Conservation (phyloP, 768 basidiomycete species). For the Tulasnella sp. region DNA sequence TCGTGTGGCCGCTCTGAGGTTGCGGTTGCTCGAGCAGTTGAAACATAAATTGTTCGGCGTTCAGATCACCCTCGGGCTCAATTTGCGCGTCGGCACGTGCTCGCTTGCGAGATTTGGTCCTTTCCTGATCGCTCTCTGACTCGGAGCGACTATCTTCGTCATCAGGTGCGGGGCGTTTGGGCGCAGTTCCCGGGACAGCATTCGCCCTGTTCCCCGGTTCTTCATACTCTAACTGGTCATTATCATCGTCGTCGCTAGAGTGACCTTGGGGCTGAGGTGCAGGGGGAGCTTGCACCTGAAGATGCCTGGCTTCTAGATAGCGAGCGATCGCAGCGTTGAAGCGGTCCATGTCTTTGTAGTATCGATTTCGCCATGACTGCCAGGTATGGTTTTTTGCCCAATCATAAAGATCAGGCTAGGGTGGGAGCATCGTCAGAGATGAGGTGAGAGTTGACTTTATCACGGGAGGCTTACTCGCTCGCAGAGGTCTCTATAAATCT, state of each 20-base stretch:
- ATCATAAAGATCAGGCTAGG: not conserved
- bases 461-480: not conserved
- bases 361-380: slow-evolving; percentile 20
- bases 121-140: not conserved
- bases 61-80: not conserved
- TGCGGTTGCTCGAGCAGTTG: not conserved
- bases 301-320: not conserved
- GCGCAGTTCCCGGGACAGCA: not conserved
- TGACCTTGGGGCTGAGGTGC: not conserved
- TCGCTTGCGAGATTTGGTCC: not conserved
- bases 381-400: slow-evolving; percentile 8
- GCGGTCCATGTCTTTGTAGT: not conserved
- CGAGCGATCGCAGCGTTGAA: slow-evolving; percentile 5
- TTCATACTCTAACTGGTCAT: not conserved
- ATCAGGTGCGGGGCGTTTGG: not conserved
- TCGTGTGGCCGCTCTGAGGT: not conserved
- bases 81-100: not conserved
- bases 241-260: not conserved
- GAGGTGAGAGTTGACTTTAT: too few relatives aligned
- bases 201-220: not conserved
- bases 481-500: slow-evolving; percentile 8
- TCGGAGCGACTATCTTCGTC: not conserved
- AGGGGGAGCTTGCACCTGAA: not conserved
- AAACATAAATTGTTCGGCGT: not conserved
- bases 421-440: not conserved